Percentiles rank a stretch among this genome's conserved stretches.
These are phyloP conservation scores for Acmispon strigosus DNA, from an alignment of 306 rosid genomes.

Conservation along the genomic window DNA sequence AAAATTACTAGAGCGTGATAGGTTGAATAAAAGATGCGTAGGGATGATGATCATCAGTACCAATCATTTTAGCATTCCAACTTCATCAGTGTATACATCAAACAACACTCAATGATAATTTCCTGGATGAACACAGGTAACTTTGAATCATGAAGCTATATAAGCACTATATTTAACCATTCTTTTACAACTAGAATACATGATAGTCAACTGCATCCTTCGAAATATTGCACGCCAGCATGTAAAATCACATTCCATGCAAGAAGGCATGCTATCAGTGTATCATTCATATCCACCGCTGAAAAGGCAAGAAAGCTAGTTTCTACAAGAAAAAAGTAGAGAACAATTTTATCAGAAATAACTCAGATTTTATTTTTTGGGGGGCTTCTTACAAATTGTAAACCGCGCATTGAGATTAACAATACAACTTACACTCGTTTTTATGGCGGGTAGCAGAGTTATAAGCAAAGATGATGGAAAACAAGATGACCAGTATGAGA, in stretches of 20 bases:
- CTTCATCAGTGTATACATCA: background rate
- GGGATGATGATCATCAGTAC: background rate
- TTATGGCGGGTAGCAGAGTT: slow-evolving; percentile 40
- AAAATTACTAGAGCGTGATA: background rate
- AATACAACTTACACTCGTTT: slow-evolving; percentile 41
- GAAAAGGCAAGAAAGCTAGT: background rate
- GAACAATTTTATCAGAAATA: background rate
- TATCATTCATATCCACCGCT: background rate
- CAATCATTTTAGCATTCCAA: background rate
- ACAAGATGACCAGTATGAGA: slow-evolving; percentile 35
- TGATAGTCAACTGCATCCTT: background rate
- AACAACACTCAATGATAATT: background rate
- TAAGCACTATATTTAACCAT: background rate
- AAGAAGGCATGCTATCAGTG: background rate
- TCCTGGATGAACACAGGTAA: background rate
- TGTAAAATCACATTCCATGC: background rate
- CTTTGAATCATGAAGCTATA: background rate
- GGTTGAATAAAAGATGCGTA: background rate
- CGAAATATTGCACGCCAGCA: background rate
- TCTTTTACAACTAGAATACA: background rate
- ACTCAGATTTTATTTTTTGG: background rate
- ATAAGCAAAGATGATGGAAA: slow-evolving; percentile 55
- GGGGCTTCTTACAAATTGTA: background rate
- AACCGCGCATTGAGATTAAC: background rate
- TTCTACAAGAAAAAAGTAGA: background rate